phyloP scores from a whole-genome alignment of 2,329 filamentous ascomycete genomes.

The Neopestalotiopsis sp. region DNA sequence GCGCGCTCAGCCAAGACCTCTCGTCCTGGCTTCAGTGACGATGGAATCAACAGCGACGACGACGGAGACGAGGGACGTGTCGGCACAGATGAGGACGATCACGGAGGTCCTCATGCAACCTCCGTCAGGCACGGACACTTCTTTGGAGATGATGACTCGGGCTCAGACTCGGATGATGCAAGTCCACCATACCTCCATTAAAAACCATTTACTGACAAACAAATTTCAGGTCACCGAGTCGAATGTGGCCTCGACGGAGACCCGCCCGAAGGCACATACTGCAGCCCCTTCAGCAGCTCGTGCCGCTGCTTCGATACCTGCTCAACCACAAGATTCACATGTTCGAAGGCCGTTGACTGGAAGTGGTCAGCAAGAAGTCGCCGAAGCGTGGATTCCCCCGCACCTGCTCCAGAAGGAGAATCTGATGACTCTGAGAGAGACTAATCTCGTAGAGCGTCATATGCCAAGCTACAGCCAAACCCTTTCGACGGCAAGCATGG shows the following conservation, averaged over 20 bases:
- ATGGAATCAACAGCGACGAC: slow-evolving; percentile 13
- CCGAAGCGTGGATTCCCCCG: slow-evolving; percentile 7
- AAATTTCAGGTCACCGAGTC: background rate
- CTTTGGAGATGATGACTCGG: background rate
- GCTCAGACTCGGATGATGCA: background rate
- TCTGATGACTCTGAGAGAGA: background rate
- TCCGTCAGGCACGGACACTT: background rate
- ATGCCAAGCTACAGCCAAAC: background rate
- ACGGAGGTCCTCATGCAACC: background rate
- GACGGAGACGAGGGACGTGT: background rate
- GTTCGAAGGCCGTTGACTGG: background rate
- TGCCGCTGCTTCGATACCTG: too few species aligned
- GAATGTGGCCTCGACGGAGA: background rate
- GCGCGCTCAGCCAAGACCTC: slow-evolving; percentile 13
- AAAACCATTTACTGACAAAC: background rate
- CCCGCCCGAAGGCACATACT: background rate
- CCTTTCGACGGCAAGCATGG: background rate
- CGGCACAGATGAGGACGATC: slow-evolving; percentile 13
- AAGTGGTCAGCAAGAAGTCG: background rate
- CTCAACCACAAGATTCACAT: too few species aligned
- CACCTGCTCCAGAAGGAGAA: slow-evolving; percentile 5
- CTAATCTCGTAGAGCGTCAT: background rate
- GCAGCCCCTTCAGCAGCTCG: too few species aligned
- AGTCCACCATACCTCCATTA: background rate
- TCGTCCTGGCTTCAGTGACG: background rate